Conservation (phyloP, 345 rosid species). For the Populus nigra region DNA sequence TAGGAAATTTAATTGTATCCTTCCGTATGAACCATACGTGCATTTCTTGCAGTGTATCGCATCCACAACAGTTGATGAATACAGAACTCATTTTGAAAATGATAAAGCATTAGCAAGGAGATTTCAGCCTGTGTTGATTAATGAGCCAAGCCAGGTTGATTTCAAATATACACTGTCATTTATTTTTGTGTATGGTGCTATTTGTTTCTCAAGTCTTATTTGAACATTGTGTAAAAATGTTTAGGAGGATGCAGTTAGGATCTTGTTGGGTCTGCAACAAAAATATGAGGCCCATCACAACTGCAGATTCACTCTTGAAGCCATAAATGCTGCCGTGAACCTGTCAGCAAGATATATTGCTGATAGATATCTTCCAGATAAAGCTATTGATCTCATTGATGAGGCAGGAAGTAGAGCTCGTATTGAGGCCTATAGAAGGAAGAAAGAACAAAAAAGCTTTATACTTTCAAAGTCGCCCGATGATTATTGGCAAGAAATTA, state of each 20-base stretch:
- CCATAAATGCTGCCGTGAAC: slow-evolving; percentile 87
- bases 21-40: neutral
- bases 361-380: slow-evolving; percentile 95
- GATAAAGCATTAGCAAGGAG: slow-evolving; percentile 96
- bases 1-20: neutral
- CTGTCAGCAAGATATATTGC: slow-evolving; percentile 82
- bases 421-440: slow-evolving; percentile 75
- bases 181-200: neutral
- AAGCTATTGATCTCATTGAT: slow-evolving; percentile 96
- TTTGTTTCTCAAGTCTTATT: slow-evolving; percentile 18
- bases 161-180: slow-evolving; percentile 10
- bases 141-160: slow-evolving; percentile 88
- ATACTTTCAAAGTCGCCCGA: slow-evolving; percentile 80
- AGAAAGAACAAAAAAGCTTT: slow-evolving; percentile 67
- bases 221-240: slow-evolving; percentile 18
- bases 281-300: slow-evolving; percentile 92
- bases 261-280: slow-evolving; percentile 79
- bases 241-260: slow-evolving; percentile 88
- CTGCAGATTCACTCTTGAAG: slow-evolving; percentile 75
- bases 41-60: slow-evolving; percentile 82
- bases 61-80: slow-evolving; percentile 87
- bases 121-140: slow-evolving; percentile 85
- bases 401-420: slow-evolving; percentile 99
- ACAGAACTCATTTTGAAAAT: slow-evolving; percentile 75
- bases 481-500: slow-evolving; percentile 98